A percentile compares a stretch with the other conserved stretches of the same genome.
Evolutionary conservation across 345 rosid species (phyloP).

Genomic region (Physaria fendleri): DNA sequence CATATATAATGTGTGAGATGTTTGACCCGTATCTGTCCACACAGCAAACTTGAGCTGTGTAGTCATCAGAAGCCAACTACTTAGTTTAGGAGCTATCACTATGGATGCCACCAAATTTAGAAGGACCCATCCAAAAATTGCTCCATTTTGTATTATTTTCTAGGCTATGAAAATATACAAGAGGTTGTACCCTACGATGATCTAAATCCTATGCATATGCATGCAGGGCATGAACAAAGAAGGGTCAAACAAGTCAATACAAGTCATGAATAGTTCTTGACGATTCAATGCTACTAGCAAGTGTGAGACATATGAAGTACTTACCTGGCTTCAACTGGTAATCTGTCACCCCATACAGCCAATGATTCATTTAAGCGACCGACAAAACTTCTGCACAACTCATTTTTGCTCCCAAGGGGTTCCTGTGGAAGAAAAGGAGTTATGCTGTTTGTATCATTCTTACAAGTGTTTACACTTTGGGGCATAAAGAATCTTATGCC

Average conservation of each 20-base stretch:
- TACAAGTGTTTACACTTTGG: not conserved
- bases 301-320: constrained; percentile 7
- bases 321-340: constrained; percentile 80
- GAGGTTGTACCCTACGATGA: not conserved
- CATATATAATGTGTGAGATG: constrained; percentile 25
- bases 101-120: constrained; percentile 56
- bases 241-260: constrained; percentile 2
- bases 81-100: constrained; percentile 64
- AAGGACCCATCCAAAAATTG: constrained; percentile 45
- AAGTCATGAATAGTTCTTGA: not conserved
- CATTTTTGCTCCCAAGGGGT: constrained; percentile 56
- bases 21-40: constrained; percentile 90
- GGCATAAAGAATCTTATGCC: not conserved
- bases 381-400: constrained; percentile 54
- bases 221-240: not conserved
- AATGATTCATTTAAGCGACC: constrained; percentile 56
- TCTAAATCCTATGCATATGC: not conserved
- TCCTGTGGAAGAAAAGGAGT: constrained; percentile 47
- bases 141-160: constrained; percentile 3
- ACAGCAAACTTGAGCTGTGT: constrained; percentile 48
- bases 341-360: constrained; percentile 56
- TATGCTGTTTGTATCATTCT: not conserved
- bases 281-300: not conserved
- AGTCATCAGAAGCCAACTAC: constrained; percentile 72
- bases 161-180: not conserved